A percentile compares a stretch with the other conserved stretches of the same genome.
Evolutionary conservation across 2,329 filamentous ascomycete species (phyloP).

Genomic region (Chlorencoelia australis): DNA sequence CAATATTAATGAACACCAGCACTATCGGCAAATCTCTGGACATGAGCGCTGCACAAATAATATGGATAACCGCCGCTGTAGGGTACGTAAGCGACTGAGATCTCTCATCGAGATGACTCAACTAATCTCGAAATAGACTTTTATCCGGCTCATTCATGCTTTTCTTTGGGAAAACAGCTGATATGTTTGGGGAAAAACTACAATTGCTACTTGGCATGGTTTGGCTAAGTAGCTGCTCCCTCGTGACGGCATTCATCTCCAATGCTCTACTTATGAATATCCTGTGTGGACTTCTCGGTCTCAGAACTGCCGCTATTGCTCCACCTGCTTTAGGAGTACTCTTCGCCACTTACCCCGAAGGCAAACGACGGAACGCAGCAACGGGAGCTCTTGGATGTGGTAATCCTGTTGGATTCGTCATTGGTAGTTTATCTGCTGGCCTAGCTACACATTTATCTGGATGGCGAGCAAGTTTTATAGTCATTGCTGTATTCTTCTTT

Average conservation of each 20-base stretch:
- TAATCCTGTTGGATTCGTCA: conserved; percentile 32
- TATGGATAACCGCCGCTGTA: conserved; percentile 56
- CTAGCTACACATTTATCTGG: conserved; percentile 49
- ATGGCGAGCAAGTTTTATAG: conserved; percentile 54
- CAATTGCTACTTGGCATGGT: conserved; percentile 51
- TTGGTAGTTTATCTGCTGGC: conserved; percentile 48
- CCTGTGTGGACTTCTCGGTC: conserved; percentile 52
- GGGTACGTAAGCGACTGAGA: conserved; percentile 30
- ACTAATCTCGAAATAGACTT: conserved; percentile 33
- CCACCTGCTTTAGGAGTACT: conserved; percentile 55
- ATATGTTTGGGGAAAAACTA: conserved; percentile 52
- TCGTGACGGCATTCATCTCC: conserved; percentile 50
- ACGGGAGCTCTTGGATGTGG: conserved; percentile 49
- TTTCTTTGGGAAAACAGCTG: conserved; percentile 54
- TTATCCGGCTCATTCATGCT: conserved; percentile 55
- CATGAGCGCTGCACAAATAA: conserved; percentile 57
- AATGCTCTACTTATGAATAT: conserved; percentile 50
- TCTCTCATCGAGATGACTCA: not conserved
- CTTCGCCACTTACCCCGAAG: conserved; percentile 52
- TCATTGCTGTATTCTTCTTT: conserved; percentile 54
- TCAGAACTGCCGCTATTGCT: conserved; percentile 53
- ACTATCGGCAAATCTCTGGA: conserved; percentile 48
- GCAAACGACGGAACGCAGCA: conserved; percentile 48
- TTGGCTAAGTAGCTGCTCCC: conserved; percentile 44
- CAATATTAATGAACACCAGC: conserved; percentile 50